Percentiles rank a stretch among this genome's conserved stretches.
Evolutionary conservation across 2,329 filamentous ascomycete species (phyloP).

Genomic region (Elsinoe australis): DNA sequence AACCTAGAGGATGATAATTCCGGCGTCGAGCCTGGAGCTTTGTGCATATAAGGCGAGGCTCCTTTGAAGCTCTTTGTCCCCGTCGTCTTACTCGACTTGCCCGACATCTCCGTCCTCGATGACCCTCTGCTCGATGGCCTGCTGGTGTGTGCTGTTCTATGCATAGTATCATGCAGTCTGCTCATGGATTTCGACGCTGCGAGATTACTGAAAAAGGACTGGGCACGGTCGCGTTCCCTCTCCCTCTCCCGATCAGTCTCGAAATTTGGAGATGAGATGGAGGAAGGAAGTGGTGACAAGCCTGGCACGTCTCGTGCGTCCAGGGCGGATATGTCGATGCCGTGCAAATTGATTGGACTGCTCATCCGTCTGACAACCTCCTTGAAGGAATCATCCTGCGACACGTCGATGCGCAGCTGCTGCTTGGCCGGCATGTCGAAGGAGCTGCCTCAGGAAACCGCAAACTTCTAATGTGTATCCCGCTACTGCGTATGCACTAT

Average conservation of each 20-base stretch:
- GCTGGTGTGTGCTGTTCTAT: slow-evolving; percentile 11
- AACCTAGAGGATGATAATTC: slow-evolving; percentile 29
- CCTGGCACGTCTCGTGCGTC: slow-evolving; percentile 26
- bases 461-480: neutral
- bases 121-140: slow-evolving; percentile 14
- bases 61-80: slow-evolving; percentile 26
- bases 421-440: slow-evolving; percentile 11
- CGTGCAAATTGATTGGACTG: slow-evolving; percentile 31
- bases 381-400: slow-evolving; percentile 17
- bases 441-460: neutral
- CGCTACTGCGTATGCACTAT: neutral
- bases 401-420: slow-evolving; percentile 15
- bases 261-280: slow-evolving; percentile 23
- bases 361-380: slow-evolving; percentile 21
- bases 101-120: slow-evolving; percentile 17
- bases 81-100: slow-evolving; percentile 25
- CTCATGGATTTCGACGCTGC: slow-evolving; percentile 21
- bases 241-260: slow-evolving; percentile 17
- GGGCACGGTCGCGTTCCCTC: slow-evolving; percentile 14
- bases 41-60: slow-evolving; percentile 24
- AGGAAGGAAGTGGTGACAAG: slow-evolving; percentile 26
- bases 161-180: slow-evolving; percentile 17
- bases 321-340: slow-evolving; percentile 32
- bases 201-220: slow-evolving; percentile 19
- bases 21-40: slow-evolving; percentile 41